These are phyloP conservation scores for Kingdonia uniflora DNA, from an alignment of 164 flowering plant species.

Conservation along the genomic window DNA sequence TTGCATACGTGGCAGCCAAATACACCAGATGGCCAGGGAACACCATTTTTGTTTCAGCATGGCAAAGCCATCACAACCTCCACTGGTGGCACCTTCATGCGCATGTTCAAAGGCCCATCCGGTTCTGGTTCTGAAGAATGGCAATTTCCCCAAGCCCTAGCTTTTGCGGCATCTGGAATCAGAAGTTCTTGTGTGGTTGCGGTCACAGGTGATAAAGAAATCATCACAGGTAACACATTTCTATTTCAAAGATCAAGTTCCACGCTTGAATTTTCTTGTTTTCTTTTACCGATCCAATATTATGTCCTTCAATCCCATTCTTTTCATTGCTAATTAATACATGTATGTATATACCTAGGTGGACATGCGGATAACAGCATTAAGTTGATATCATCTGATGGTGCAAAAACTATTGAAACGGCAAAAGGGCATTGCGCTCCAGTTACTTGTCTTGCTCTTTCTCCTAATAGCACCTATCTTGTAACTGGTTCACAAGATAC, in stretches of 20 bases:
- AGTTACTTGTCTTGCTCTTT: constrained; percentile 78
- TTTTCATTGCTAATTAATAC: too few relatives aligned
- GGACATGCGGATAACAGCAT: constrained; percentile 92
- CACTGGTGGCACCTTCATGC: constrained; percentile 67
- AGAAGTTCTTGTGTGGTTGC: constrained; percentile 71
- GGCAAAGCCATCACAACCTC: constrained; percentile 55
- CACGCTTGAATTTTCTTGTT: too few relatives aligned
- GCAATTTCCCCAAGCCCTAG: constrained; percentile 83
- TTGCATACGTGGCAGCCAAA: constrained; percentile 98
- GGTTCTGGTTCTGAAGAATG: constrained; percentile 56
- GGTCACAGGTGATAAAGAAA: constrained; percentile 74
- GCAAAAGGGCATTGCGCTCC: constrained; percentile 93
- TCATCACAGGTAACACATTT: constrained; percentile 57
- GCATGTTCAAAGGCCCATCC: constrained; percentile 77
- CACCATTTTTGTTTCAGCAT: constrained; percentile 90
- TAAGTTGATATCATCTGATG: constrained; percentile 76
- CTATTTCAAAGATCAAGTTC: too few relatives aligned
- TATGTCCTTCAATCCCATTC: too few relatives aligned
- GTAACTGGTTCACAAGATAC: constrained; percentile 92
- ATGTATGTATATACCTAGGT: constrained; percentile 31
- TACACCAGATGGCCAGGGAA: constrained; percentile 94
- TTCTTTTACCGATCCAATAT: too few relatives aligned
- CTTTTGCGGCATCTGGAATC: constrained; percentile 77
- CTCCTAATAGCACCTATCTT: constrained; percentile 73
- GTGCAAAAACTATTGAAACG: constrained; percentile 87